A percentile compares a stretch with the other conserved stretches of the same genome.
phyloP scores from a whole-genome alignment of 139 green algal species.

The Haematococcus lacustris region DNA sequence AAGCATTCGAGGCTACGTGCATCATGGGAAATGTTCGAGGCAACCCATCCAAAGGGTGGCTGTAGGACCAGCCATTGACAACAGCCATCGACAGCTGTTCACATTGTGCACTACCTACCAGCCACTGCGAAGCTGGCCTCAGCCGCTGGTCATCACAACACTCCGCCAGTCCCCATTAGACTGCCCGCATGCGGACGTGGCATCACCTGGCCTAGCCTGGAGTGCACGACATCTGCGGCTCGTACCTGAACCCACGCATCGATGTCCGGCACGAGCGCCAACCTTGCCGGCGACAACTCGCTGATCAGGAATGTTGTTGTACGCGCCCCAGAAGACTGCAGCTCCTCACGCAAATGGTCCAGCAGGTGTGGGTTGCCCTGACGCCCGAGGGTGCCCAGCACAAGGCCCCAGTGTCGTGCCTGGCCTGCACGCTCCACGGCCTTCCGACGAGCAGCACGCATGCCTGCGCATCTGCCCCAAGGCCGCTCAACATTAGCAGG shows the following conservation, averaged over 20 bases:
- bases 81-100: no score
- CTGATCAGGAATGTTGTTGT: slow-evolving; percentile 49
- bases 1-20: no score
- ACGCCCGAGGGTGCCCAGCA: slow-evolving; percentile 93
- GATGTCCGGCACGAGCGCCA: slow-evolving; percentile 54
- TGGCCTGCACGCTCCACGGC: slow-evolving; percentile 61
- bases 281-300: slow-evolving; percentile 73
- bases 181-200: not conserved
- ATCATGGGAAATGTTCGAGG: no score
- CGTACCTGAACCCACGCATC: slow-evolving; percentile 81
- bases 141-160: no score
- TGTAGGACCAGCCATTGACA: not conserved
- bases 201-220: not conserved
- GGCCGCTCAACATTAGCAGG: not conserved
- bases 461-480: slow-evolving; percentile 45
- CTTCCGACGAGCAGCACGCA: slow-evolving; percentile 61
- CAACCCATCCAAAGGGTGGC: no score
- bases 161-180: not conserved
- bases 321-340: not conserved
- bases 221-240: slow-evolving; percentile 8
- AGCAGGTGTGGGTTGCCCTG: slow-evolving; percentile 90
- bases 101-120: no score
- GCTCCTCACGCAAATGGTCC: slow-evolving; percentile 43
- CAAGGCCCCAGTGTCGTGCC: slow-evolving; percentile 71
- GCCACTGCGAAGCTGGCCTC: no score